Evolutionary conservation across 106 monocot genomes (phyloP).

Genomic region (Allium sativum): DNA sequence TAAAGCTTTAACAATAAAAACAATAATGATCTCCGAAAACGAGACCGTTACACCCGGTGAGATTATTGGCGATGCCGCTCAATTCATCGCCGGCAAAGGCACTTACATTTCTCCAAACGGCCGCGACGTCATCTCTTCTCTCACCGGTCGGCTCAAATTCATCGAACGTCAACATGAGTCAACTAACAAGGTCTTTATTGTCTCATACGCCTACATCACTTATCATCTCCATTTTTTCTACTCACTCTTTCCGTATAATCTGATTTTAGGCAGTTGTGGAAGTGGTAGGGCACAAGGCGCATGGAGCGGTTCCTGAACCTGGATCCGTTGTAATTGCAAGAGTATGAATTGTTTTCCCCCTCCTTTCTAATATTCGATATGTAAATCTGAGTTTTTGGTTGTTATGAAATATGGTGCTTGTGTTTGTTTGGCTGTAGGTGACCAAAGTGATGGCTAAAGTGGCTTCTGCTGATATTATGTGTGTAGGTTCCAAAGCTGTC

Average conservation of each 20-base stretch:
- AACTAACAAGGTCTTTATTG: constrained; percentile 34
- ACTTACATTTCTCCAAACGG: constrained; percentile 44
- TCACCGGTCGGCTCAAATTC: constrained; percentile 34
- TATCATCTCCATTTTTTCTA: constrained; percentile 10
- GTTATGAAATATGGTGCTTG: too few species aligned
- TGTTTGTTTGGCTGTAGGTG: constrained; percentile 33
- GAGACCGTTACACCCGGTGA: constrained; percentile 54
- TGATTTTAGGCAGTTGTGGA: constrained; percentile 32
- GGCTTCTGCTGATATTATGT: constrained; percentile 93
- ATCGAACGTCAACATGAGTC: constrained; percentile 32
- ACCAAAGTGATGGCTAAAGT: constrained; percentile 86
- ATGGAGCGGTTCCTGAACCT: constrained; percentile 64
- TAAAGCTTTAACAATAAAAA: too few species aligned
- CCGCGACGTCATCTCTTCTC: constrained; percentile 43
- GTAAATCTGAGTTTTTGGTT: neutral
- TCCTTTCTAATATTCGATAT: neutral
- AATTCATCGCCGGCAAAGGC: constrained; percentile 43
- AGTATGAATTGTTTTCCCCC: constrained; percentile 10
- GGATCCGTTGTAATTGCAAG: constrained; percentile 65
- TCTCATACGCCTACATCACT: neutral
- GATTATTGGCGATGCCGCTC: constrained; percentile 33
- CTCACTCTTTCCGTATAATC: neutral
- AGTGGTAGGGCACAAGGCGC: constrained; percentile 69
- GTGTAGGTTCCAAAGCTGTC: constrained; percentile 73
- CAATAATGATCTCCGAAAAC: neutral